Evolutionary conservation across 73 alveolate genomes (phyloP), one percentile per base, ranked within the genome.

Genomic region (Paramecium primaurelia): DNA sequence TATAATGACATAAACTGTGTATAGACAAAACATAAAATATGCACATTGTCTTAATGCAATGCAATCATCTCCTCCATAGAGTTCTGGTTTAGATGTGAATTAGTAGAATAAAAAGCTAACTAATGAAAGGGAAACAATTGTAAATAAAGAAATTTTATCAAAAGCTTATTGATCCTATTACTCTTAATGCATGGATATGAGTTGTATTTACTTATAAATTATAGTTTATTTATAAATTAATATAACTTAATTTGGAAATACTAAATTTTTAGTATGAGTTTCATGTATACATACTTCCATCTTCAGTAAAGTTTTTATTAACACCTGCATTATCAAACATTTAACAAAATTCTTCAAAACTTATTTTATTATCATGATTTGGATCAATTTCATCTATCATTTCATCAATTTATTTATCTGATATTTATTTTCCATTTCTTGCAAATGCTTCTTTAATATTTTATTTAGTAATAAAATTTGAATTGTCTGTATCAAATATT

Each of bases 241-340:
- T n/a, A 18, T 54, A 54, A n/a, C 32, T n/a, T 54, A 54, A 54
- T n/a, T 54, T 54, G 69, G 14, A 54, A 51, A 54, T 54, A 18
- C 69, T 16, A 16, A 54, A 54, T 64, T 16, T n/a, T 32, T 64
- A 34, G 28, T 64, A 49, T 64, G 84, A 32, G 84, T 64, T 64
- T 32, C 42, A 64, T 64, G 42, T 25, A n/a, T 64, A 64, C 18
- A 64, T 64, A 34, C 84, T 64, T 64, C 84, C 84, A 32, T 64
- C 84, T 64, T 64, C 97, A 16, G 95, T 28, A 26, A 95, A 20
- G 59, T 94, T 94, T 87, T 92, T 97, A 77, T 94, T 47, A 73
- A 87, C 44, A 0, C 86, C 93, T 64, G 42, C 87, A 40, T 59
- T 77, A 9, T 37, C 86, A 42, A 87, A 30, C 58, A 87, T 44